Base-by-base conservation (phyloP, 495 filamentous ascomycete species). In the Darksidea phi region DNA sequence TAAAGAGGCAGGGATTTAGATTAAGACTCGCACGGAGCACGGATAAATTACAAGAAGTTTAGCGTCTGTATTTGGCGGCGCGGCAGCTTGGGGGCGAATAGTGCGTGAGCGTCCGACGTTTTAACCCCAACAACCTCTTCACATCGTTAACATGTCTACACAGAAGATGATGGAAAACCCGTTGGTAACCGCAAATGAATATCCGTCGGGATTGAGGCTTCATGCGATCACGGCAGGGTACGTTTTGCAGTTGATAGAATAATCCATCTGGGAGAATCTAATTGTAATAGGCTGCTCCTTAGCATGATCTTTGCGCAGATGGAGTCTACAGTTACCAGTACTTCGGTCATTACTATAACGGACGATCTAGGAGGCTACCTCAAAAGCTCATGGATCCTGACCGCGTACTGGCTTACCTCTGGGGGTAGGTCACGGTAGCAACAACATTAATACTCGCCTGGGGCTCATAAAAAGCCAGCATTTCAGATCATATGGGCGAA, bases 241-340 rank as follows among this genome's bases (percentile, higher is more conserved):
- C 53, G 59, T 42, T 12, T 28, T n/a, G n/a, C 26, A 20, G 21
- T 13, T 60, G 2, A 15, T 42, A 25, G 8, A 24, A 1, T 38
- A 53, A 21, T 42, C 45, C 18, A 23, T 47, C 5, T n/a, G 6
- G 32, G 28, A 46, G 13, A 48, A 72, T 15, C 60, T 43, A 18
- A 43, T 41, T 24, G 43, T 17, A 21, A 12, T 86, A 82, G 26
- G 74, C 85, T 48, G 70, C 79, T 42, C 64, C 79, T 26, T 76
- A 77, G 17, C 79, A 86, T 48, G 78, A 85, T 41, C 79, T 84
- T 41, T 51, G 70, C 78, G 13, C 75, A 83, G 54, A 75, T 74
- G 7, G 78, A 78, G 15, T 86, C 81, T 81, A 72, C 86, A 7
- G 73, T 84, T 23, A 81, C 81, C 12, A 73, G 76, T 18, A 86